Base-by-base conservation (phyloP, 208 protist species). In the Acanthamoeba lenticulata region DNA sequence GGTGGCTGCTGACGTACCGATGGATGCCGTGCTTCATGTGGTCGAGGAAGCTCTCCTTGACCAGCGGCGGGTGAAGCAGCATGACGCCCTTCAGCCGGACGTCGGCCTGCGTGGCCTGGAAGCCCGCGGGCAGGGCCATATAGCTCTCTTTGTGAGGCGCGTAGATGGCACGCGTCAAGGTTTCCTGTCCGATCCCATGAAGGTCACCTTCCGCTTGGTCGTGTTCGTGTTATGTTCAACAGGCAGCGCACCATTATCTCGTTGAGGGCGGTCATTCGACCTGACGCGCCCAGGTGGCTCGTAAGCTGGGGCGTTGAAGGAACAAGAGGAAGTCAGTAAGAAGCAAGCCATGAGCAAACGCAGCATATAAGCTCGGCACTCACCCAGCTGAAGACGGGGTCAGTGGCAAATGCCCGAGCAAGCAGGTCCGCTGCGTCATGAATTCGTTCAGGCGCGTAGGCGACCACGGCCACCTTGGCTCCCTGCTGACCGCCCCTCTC, bases 1-100 rank as follows among this genome's bases (percentile, higher is more conserved):
- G 52, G 21, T 60, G 2, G 47, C 6, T 7, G 27, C 45, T 44
- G 36, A 79, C 60, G 60, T 49, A 83, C 72, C 72, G 44, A 38
- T 36, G 72, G 27, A 83, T 83, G 72, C 72, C 72, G 27, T 83
- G 72, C 40, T 49, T 42, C 72, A 83, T 83, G 72, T 83, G 27
- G 40, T 32, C 40, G 15, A 83, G 6, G 27, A 83, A 83, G 72
- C 72, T 83, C 72, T 83, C 72, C 38, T 52, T 83, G 2, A 83
- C 72, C 38, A 49, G 72, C 0, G 72, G 72, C 34, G 72, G 72
- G 34, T 52, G 72, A 11, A 83, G 72, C 19, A 83, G 72, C 21
- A 49, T 15, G 34, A 83, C 38, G 72, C 72, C 72, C 21, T 83
- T 44, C n/a, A 83, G 27, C 72, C 49, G 44, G 19, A 44, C 38